Evolutionary conservation across 441 rosid genomes (phyloP).

Genomic region (Adansonia rubrostipa): DNA sequence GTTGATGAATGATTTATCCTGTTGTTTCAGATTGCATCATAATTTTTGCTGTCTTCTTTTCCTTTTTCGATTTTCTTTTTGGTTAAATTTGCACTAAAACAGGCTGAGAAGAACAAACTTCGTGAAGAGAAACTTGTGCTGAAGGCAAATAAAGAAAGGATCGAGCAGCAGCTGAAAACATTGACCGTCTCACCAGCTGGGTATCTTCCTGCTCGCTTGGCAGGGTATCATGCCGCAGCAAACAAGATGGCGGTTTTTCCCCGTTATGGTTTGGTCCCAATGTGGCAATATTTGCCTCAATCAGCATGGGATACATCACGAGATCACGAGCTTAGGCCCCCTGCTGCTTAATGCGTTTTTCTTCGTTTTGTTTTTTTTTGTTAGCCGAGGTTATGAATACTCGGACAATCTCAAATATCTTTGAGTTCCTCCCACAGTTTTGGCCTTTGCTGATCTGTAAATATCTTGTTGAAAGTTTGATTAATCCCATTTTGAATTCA

Average conservation of each 20-base stretch:
- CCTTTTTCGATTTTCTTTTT: neutral
- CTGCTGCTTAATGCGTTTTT: conserved; percentile 71
- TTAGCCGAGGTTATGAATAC: neutral
- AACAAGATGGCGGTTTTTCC: conserved; percentile 78
- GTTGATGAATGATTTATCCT: neutral
- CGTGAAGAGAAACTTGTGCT: conserved; percentile 78
- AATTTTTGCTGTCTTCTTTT: conserved; percentile 16
- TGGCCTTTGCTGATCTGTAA: conserved; percentile 10
- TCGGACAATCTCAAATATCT: neutral
- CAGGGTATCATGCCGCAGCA: conserved; percentile 57
- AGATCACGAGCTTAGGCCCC: conserved; percentile 91
- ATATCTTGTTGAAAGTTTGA: neutral
- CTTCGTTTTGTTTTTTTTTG: neutral
- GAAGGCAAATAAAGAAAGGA: conserved; percentile 79
- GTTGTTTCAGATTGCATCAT: neutral
- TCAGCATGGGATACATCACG: conserved; percentile 71
- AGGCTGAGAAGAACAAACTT: conserved; percentile 89
- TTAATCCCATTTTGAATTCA: conserved; percentile 21
- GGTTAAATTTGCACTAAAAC: conserved; percentile 24
- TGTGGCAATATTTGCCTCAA: conserved; percentile 90
- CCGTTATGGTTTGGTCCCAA: conserved; percentile 76
- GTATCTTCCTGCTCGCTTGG: conserved; percentile 33
- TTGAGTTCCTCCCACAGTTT: neutral
- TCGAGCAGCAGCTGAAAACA: conserved; percentile 71
- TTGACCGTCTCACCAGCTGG: conserved; percentile 60